Conservation (phyloP, 257 asterid species). For the Solanum bukasovii region DNA sequence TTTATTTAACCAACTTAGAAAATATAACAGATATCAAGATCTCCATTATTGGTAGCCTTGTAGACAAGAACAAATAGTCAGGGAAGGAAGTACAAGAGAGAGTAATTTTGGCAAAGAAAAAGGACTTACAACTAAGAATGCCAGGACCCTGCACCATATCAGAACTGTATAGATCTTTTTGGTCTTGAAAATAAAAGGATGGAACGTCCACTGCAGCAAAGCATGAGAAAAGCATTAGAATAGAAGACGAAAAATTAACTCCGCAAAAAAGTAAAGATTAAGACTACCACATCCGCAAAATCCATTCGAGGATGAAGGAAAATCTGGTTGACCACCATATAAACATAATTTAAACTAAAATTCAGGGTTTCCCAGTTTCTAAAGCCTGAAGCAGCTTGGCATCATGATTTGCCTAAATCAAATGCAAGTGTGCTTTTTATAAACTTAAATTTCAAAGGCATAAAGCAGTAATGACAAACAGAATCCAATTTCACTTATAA, state of each 20-base stretch:
- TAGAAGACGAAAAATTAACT: background rate
- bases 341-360: background rate
- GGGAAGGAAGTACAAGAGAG: background rate
- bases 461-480: background rate
- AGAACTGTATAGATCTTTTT: constrained; percentile 92
- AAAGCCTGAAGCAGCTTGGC: background rate
- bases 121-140: constrained; percentile 82
- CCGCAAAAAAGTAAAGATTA: background rate
- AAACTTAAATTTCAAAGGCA: background rate
- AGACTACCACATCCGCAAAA: background rate
- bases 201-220: constrained; percentile 92
- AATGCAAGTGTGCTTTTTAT: background rate
- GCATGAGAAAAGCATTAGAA: constrained; percentile 7
- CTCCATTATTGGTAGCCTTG: background rate
- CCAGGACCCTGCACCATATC: constrained; percentile 94
- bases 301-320: background rate
- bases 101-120: background rate
- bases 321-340: background rate
- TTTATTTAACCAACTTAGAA: background rate
- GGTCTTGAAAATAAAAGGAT: constrained; percentile 84
- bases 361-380: background rate
- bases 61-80: background rate
- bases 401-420: background rate
- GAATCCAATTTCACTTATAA: background rate
- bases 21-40: background rate